These are phyloP conservation scores for Scytalidium lignicola DNA, from an alignment of 2,329 filamentous ascomycete genomes.

Conservation along the genomic window DNA sequence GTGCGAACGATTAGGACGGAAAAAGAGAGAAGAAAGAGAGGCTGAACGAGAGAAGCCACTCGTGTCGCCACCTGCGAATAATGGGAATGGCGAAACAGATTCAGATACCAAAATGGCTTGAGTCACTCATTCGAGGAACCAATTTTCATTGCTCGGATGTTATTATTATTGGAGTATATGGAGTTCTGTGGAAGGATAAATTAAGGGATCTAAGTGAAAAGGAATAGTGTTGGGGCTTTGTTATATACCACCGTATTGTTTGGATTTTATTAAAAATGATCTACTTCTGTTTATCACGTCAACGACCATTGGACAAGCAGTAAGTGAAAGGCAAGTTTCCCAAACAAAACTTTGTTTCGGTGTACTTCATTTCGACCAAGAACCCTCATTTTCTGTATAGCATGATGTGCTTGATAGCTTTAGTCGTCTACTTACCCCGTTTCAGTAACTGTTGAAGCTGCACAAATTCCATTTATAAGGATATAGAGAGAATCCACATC, in stretches of 20 bases:
- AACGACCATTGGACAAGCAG: too few species aligned
- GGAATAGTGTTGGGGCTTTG: background rate
- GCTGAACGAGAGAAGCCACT: conserved; percentile 2
- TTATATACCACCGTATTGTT: too few species aligned
- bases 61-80: background rate
- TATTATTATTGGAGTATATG: background rate
- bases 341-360: background rate
- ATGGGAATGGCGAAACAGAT: background rate
- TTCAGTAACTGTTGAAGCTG: background rate
- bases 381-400: background rate
- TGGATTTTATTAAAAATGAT: too few species aligned
- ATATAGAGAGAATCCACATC: background rate
- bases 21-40: conserved; percentile 25
- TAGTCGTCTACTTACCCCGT: background rate
- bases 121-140: background rate
- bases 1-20: conserved; percentile 69
- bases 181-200: background rate
- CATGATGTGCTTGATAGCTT: background rate
- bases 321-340: too few species aligned
- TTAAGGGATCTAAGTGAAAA: background rate
- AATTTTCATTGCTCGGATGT: background rate
- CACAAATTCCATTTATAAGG: background rate
- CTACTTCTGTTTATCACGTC: too few species aligned
- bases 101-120: background rate
- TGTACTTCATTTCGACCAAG: background rate